These are phyloP conservation scores for Aspergillus unguis DNA, from an alignment of 2,329 filamentous ascomycete species.

Conservation along the genomic window DNA sequence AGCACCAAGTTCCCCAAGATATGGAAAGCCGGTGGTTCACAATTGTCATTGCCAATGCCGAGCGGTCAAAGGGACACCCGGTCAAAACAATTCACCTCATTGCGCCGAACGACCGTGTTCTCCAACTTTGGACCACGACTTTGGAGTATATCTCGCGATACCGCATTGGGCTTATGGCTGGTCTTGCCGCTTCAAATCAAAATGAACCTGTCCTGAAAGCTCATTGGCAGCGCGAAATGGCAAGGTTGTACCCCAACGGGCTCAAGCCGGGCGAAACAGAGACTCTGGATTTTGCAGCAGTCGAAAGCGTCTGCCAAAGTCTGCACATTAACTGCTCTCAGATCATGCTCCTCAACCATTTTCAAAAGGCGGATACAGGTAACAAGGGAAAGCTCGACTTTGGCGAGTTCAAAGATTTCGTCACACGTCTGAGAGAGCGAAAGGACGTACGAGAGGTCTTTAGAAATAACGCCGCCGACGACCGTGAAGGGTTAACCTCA, in stretches of 20 bases:
- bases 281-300: constrained; percentile 70
- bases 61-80: constrained; percentile 66
- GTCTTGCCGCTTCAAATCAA: constrained; percentile 71
- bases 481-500: constrained; percentile 64
- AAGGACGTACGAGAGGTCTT: constrained; percentile 77
- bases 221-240: constrained; percentile 86
- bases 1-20: constrained; percentile 67
- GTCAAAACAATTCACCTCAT: constrained; percentile 85
- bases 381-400: constrained; percentile 68
- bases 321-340: constrained; percentile 88
- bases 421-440: constrained; percentile 76
- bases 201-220: constrained; percentile 75
- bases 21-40: constrained; percentile 79
- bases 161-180: constrained; percentile 85
- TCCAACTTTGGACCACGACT: constrained; percentile 77
- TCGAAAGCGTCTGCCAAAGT: constrained; percentile 80
- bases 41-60: constrained; percentile 77
- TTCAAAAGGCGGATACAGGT: constrained; percentile 67
- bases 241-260: constrained; percentile 56
- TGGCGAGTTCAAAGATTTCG: constrained; percentile 76
- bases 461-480: constrained; percentile 56
- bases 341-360: constrained; percentile 68
- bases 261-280: constrained; percentile 56
- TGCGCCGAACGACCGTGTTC: constrained; percentile 67
- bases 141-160: constrained; percentile 81